Percentiles rank a stretch among this genome's conserved stretches.
Conservation (phyloP, 148 eudicot genomes). For the Amaranthus cruentus region DNA sequence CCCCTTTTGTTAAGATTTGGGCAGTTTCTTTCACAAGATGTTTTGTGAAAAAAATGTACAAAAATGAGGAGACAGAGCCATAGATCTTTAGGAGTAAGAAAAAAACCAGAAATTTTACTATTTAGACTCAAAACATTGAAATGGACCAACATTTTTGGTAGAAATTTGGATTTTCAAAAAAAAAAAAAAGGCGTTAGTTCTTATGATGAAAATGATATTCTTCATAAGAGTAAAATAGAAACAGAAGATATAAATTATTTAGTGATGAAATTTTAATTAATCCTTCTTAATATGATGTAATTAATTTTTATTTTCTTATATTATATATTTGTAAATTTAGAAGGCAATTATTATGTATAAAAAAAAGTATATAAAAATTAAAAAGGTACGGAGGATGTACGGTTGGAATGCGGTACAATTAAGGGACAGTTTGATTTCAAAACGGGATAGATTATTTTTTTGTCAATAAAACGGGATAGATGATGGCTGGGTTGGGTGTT, state of each 20-base stretch:
- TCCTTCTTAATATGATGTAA: too few relatives aligned
- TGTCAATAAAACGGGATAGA: too few relatives aligned
- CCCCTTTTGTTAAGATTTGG: neutral
- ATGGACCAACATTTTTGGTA: conserved; percentile 14
- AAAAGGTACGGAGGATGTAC: conserved; percentile 27
- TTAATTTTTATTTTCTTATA: too few relatives aligned
- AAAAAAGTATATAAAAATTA: neutral
- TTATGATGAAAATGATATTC: too few relatives aligned
- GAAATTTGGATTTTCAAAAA: neutral
- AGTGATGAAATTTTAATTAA: too few relatives aligned
- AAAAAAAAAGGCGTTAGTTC: neutral
- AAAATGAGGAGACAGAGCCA: neutral
- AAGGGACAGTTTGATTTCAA: neutral
- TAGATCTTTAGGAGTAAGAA: conserved; percentile 10
- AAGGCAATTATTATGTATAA: too few relatives aligned
- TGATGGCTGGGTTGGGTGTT: too few relatives aligned
- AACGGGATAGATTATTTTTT: too few relatives aligned
- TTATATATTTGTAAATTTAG: too few relatives aligned
- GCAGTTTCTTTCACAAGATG: conserved; percentile 2
- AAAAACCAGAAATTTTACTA: neutral
- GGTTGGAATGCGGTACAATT: conserved; percentile 14
- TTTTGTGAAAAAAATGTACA: conserved; percentile 17
- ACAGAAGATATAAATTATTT: too few relatives aligned
- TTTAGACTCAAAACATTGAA: neutral
- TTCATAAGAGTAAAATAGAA: too few relatives aligned